Percentiles rank a stretch among this genome's conserved stretches.
These are phyloP conservation scores for Gamarada debralockiae DNA, from an alignment of 495 filamentous ascomycete genomes.

Conservation along the genomic window DNA sequence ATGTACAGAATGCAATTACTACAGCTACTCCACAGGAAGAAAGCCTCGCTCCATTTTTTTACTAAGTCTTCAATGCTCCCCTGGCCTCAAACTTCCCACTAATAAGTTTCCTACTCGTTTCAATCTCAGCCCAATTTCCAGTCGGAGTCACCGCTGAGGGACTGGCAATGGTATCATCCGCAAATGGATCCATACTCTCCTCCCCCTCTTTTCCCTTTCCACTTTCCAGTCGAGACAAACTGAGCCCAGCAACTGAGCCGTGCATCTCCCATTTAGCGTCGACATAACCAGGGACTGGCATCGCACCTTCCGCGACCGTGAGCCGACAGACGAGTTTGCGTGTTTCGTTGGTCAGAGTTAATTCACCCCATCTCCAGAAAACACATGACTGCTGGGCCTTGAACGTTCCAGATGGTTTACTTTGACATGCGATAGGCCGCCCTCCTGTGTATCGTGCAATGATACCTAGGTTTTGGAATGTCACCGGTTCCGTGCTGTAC, in stretches of 20 bases:
- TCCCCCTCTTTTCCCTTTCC: conserved; percentile 25
- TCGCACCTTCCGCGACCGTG: conserved; percentile 62
- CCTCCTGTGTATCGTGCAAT: conserved; percentile 73
- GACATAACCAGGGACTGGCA: conserved; percentile 70
- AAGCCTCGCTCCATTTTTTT: not conserved
- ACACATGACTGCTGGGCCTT: conserved; percentile 82
- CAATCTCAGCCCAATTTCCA: conserved; percentile 68
- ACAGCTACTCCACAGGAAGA: not conserved
- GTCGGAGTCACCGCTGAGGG: conserved; percentile 32
- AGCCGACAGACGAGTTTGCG: conserved; percentile 80
- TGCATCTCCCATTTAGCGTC: conserved; percentile 74
- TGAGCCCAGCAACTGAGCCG: conserved; percentile 6
- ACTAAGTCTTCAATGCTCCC: conserved; percentile 65
- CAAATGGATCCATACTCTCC: conserved; percentile 23
- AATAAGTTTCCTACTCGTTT: conserved; percentile 65
- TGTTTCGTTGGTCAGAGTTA: conserved; percentile 49
- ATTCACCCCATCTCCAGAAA: conserved; percentile 84
- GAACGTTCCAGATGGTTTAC: conserved; percentile 74
- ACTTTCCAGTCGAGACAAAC: conserved; percentile 18
- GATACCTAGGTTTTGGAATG: conserved; percentile 76
- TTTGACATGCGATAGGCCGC: conserved; percentile 59
- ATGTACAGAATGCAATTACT: conserved; percentile 4
- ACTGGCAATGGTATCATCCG: conserved; percentile 19
- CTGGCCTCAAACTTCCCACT: conserved; percentile 72
- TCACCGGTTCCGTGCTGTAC: conserved; percentile 52